A percentile compares a stretch with the other conserved stretches of the same genome.
phyloP scores from a whole-genome alignment of 1,139 yeast species.

The Saccharomycopsis hybrid region DNA sequence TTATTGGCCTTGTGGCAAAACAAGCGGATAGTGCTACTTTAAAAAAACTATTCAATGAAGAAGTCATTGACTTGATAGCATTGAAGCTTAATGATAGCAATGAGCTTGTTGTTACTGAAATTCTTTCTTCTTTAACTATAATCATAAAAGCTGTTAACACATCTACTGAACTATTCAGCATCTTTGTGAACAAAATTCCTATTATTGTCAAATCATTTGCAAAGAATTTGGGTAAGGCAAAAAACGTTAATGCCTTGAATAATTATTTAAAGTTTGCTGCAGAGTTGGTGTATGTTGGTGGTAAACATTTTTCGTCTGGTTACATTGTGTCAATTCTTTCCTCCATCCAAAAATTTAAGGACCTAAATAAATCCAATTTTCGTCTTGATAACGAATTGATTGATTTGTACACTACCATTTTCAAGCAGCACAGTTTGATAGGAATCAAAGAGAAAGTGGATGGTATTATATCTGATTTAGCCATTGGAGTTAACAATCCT shows the following conservation, averaged over 20 bases:
- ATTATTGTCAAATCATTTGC: background rate
- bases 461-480: slow-evolving; percentile 7
- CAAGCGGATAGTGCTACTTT: background rate
- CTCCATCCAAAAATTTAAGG: slow-evolving; percentile 6
- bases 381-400: slow-evolving; percentile 13
- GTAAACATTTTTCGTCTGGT: slow-evolving; percentile 10
- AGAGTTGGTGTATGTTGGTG: slow-evolving; percentile 4
- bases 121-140: slow-evolving; percentile 10
- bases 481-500: slow-evolving; percentile 7
- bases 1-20: slow-evolving; percentile 7
- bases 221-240: slow-evolving; percentile 5
- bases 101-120: slow-evolving; percentile 16
- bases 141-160: background rate
- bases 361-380: slow-evolving; percentile 2
- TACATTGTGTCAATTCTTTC: slow-evolving; percentile 4
- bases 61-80: slow-evolving; percentile 7
- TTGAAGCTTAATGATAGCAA: slow-evolving; percentile 14
- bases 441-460: slow-evolving; percentile 11
- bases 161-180: too few relatives aligned
- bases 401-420: slow-evolving; percentile 10
- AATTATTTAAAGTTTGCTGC: slow-evolving; percentile 9
- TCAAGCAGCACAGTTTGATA: slow-evolving; percentile 9
- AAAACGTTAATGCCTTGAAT: slow-evolving; percentile 7
- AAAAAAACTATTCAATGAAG: slow-evolving; percentile 1
- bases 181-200: slow-evolving; percentile 2